Percentiles rank a stretch among this genome's conserved stretches.
phyloP scores from a whole-genome alignment of 108 stramenopile genomes.

The Epithemia pelagica region DNA sequence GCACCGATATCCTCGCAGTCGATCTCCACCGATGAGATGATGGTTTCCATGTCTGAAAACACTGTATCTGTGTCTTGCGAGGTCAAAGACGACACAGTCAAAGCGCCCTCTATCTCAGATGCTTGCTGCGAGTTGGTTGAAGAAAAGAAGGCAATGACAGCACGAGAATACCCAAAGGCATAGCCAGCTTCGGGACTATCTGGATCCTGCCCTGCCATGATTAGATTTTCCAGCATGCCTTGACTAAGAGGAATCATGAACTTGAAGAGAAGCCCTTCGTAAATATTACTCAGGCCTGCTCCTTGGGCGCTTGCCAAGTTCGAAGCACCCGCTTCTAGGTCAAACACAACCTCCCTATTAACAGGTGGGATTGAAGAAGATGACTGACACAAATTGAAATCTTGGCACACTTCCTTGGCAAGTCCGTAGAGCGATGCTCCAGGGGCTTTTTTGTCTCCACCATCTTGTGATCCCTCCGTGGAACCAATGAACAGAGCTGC shows the following conservation, averaged over 20 bases:
- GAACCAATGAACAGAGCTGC: constrained; percentile 47
- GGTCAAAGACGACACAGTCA: background rate
- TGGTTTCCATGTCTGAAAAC: background rate
- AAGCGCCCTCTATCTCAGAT: background rate
- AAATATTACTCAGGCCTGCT: constrained; percentile 7
- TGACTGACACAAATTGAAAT: constrained; percentile 33
- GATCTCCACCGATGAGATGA: background rate
- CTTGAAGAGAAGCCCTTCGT: constrained; percentile 13
- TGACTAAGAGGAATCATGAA: constrained; percentile 40
- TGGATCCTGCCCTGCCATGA: background rate
- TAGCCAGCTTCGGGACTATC: background rate
- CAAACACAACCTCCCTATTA: constrained; percentile 10
- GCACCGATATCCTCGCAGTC: background rate
- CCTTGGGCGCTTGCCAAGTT: constrained; percentile 17
- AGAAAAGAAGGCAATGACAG: background rate
- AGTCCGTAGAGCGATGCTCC: constrained; percentile 29
- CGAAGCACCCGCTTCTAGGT: constrained; percentile 13
- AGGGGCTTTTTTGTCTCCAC: constrained; percentile 9
- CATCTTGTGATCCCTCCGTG: constrained; percentile 31
- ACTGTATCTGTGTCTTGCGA: background rate
- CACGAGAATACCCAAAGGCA: background rate
- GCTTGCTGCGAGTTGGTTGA: background rate
- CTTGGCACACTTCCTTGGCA: constrained; percentile 36
- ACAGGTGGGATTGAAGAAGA: background rate
- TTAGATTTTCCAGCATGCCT: constrained; percentile 17